Evolutionary conservation across 805 yeast genomes (phyloP).

Genomic region (Priceomyces fermenticarens): DNA sequence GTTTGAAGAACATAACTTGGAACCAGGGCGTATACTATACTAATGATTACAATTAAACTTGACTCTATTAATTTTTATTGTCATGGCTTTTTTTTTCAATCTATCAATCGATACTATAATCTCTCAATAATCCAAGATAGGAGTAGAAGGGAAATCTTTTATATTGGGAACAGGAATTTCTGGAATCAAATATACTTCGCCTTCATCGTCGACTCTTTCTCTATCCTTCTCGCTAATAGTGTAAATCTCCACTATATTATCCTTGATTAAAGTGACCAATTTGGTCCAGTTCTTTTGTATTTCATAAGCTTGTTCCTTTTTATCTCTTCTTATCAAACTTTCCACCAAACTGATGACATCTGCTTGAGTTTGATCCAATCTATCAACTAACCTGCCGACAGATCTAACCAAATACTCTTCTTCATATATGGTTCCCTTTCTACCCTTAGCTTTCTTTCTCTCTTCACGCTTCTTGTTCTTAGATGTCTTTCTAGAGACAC

Average conservation of each 20-base stretch:
- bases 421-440: conserved; percentile 96
- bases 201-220: conserved; percentile 86
- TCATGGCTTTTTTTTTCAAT: neutral
- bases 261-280: conserved; percentile 52
- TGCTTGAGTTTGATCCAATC: conserved; percentile 67
- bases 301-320: conserved; percentile 77
- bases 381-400: conserved; percentile 80
- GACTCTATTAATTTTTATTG: neutral
- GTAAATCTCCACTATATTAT: conserved; percentile 73
- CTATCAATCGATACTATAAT: neutral
- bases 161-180: conserved; percentile 73
- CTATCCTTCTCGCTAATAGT: conserved; percentile 79
- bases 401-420: conserved; percentile 92
- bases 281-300: conserved; percentile 67
- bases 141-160: conserved; percentile 57
- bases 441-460: conserved; percentile 92
- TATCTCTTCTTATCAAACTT: conserved; percentile 68
- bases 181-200: conserved; percentile 73
- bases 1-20: neutral
- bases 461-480: conserved; percentile 94
- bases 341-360: conserved; percentile 76
- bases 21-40: neutral
- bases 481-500: conserved; percentile 88
- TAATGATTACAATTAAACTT: neutral
- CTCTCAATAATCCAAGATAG: conserved; percentile 54